phyloP scores from a whole-genome alignment of 2,329 filamentous ascomycete species.

The Aspergillus pseudonomiae region DNA sequence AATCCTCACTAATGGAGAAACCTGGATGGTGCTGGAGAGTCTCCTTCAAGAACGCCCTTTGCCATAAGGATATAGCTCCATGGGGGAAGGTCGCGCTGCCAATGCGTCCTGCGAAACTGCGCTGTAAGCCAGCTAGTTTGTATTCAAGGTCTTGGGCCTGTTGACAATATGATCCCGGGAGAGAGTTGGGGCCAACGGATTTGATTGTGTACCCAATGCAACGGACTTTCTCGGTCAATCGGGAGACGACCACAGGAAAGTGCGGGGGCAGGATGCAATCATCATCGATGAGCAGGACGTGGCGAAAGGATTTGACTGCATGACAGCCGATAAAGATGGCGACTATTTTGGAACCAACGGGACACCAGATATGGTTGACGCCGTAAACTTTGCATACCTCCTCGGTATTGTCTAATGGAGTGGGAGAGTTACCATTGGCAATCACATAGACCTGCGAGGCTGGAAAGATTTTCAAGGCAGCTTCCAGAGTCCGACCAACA shows the following conservation, averaged over 20 bases:
- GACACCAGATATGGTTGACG: conserved; percentile 54
- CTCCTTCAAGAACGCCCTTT: conserved; percentile 49
- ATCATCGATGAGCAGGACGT: conserved; percentile 55
- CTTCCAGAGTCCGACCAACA: conserved; percentile 47
- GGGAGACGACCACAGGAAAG: conserved; percentile 51
- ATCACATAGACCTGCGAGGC: conserved; percentile 51
- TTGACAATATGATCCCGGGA: conserved; percentile 44
- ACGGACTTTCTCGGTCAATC: conserved; percentile 45
- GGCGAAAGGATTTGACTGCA: conserved; percentile 49
- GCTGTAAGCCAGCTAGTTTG: conserved; percentile 53
- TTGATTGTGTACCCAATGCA: conserved; percentile 57
- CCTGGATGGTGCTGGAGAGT: conserved; percentile 54
- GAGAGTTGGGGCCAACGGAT: conserved; percentile 40
- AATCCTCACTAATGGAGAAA: conserved; percentile 55
- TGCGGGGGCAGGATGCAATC: conserved; percentile 53
- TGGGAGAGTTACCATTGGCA: conserved; percentile 53
- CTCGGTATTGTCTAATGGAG: conserved; percentile 52
- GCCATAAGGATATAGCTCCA: conserved; percentile 55
- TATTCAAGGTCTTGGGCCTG: conserved; percentile 58
- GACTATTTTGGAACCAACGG: conserved; percentile 54
- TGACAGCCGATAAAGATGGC: conserved; percentile 55
- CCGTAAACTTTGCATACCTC: conserved; percentile 48
- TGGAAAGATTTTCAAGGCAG: conserved; percentile 52
- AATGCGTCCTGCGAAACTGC: conserved; percentile 48
- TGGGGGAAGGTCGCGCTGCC: conserved; percentile 56